Conservation (phyloP, 345 rosid species). For the Eucalyptus grandis region DNA sequence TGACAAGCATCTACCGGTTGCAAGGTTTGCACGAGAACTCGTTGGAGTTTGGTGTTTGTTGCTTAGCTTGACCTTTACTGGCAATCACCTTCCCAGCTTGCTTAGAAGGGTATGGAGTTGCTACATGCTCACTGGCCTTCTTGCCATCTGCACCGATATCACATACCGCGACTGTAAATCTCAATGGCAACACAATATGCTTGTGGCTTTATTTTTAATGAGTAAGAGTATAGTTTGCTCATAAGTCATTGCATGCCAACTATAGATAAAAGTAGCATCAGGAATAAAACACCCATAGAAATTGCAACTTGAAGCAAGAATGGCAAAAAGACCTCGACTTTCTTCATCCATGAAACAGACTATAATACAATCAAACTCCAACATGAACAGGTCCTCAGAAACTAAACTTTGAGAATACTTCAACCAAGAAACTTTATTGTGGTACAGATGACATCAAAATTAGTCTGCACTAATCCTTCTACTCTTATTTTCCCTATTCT, state of each 20-base stretch:
- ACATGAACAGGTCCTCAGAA: not conserved
- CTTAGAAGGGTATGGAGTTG: conserved; percentile 82
- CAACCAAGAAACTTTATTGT: not conserved
- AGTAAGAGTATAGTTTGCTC: not conserved
- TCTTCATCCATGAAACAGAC: not conserved
- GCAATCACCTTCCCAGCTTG: conserved; percentile 28
- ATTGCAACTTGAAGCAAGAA: not conserved
- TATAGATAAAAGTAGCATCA: not conserved
- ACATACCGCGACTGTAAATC: not conserved
- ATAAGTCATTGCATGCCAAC: not conserved
- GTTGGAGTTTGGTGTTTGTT: conserved; percentile 32
- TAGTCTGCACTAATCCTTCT: not conserved
- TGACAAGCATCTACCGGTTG: conserved; percentile 19
- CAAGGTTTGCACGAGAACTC: conserved; percentile 47
- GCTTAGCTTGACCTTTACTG: conserved; percentile 19
- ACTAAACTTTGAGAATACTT: not conserved
- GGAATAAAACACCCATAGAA: not conserved
- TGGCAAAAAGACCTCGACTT: not conserved
- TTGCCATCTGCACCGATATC: conserved; percentile 25
- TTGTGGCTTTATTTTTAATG: not conserved
- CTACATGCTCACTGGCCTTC: conserved; percentile 37
- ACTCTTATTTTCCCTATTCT: not conserved
- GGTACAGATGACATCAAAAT: not conserved
- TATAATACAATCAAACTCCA: not conserved
- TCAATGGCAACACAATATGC: not conserved